Evolutionary conservation across 2,329 filamentous ascomycete genomes (phyloP).

Genomic region (Dactylellina cionopaga): DNA sequence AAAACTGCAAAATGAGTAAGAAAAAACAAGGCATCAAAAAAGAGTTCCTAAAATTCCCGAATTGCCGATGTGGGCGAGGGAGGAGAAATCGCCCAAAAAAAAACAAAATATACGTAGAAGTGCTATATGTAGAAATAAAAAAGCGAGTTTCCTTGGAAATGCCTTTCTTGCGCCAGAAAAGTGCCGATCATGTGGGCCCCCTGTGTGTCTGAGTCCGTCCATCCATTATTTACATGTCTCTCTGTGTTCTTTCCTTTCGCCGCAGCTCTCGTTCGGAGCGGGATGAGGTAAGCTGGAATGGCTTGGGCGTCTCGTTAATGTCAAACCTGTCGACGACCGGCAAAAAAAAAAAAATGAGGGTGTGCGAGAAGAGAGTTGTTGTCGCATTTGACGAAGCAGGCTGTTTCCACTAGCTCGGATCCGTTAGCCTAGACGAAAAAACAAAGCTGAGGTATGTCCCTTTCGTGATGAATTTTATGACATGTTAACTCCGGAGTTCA

Average conservation of each 20-base stretch:
- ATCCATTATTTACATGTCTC: neutral
- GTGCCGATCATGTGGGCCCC: conserved; percentile 27
- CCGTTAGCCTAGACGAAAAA: too few relatives aligned
- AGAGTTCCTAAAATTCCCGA: conserved; percentile 41
- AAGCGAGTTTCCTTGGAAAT: conserved; percentile 9
- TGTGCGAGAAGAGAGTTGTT: neutral
- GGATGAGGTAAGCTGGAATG: conserved; percentile 48
- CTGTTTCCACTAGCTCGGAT: neutral
- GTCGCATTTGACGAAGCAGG: too few relatives aligned
- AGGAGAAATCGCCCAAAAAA: neutral
- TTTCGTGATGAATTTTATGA: too few relatives aligned
- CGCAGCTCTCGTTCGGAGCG: conserved; percentile 8
- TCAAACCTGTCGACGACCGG: conserved; percentile 3
- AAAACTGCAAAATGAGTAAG: neutral
- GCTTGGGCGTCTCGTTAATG: neutral
- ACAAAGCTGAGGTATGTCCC: too few relatives aligned
- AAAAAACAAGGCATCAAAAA: neutral
- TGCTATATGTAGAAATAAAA: neutral
- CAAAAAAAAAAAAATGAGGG: conserved; percentile 2
- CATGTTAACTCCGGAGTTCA: too few relatives aligned
- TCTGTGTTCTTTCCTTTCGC: neutral
- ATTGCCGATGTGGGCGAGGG: conserved; percentile 16
- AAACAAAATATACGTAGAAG: neutral
- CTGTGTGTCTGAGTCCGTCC: neutral
- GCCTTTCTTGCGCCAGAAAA: too few relatives aligned